Percentiles rank a stretch among this genome's conserved stretches.
These are phyloP conservation scores for Stylonectria norvegica DNA, from an alignment of 2,329 filamentous ascomycete genomes.

Conservation along the genomic window DNA sequence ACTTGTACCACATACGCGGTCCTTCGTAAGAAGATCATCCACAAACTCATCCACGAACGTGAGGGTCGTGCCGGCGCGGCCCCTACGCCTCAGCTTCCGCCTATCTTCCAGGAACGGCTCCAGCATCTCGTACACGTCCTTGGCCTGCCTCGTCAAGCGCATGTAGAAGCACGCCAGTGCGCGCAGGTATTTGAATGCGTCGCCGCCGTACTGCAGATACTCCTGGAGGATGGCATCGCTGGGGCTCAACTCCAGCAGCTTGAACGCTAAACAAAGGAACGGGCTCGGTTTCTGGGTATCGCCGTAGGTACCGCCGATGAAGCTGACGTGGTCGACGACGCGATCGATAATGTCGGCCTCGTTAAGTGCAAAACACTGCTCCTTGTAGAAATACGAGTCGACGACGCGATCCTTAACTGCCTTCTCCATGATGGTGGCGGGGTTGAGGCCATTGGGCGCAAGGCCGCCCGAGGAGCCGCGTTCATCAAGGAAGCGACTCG, in stretches of 20 bases:
- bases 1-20: conserved; percentile 85
- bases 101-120: conserved; percentile 81
- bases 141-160: conserved; percentile 77
- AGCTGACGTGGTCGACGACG: conserved; percentile 75
- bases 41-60: conserved; percentile 90
- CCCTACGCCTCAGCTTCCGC: conserved; percentile 76
- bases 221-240: conserved; percentile 73
- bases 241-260: conserved; percentile 84
- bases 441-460: conserved; percentile 84
- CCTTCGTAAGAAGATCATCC: conserved; percentile 84
- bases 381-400: conserved; percentile 96
- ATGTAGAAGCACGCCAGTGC: conserved; percentile 91
- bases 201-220: conserved; percentile 74
- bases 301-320: conserved; percentile 85
- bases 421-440: conserved; percentile 93
- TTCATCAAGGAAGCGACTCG: conserved; percentile 80
- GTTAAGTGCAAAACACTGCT: conserved; percentile 96
- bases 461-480: conserved; percentile 74
- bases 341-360: conserved; percentile 79
- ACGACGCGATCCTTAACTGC: conserved; percentile 92
- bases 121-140: conserved; percentile 73
- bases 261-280: conserved; percentile 92
- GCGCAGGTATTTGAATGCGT: conserved; percentile 80
- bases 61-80: conserved; percentile 68
- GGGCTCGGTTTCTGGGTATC: conserved; percentile 81